Evolutionary conservation across 1,284 basidiomycete species (phyloP), one percentile per base, ranked within the genome.

Genomic region (Apiotrichum laibachii): DNA sequence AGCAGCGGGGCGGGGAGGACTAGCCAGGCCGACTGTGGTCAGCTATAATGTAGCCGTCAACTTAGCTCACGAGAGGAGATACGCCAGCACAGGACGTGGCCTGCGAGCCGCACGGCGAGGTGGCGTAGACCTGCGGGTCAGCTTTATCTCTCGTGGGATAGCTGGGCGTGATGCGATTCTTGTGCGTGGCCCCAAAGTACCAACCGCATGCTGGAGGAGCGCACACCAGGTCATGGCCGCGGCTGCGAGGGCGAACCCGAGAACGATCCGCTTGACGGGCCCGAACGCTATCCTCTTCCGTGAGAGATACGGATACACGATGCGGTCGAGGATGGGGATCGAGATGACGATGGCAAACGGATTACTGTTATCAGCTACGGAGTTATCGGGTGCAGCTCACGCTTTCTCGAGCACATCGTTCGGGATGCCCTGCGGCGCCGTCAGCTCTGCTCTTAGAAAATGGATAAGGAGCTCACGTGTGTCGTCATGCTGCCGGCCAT

Each of bases 351-450:
- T 67, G 7, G 65, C 62, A 19, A 69, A 53, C 11, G 68, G 66
- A 55, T 67, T 69, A 9, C 67, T 69, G 52, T 8, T 11, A 15
- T 60, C 19, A 60, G 60, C 54, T 12, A 26, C 18, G 2, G 37
- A 37, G 37, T 16, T 37, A 22, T 34, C 10, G 15, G 8, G 7
- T 5, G 1, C 6, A 1, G 57, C 68, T 56, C 45, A 69, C 68
- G 65, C 67, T 47, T 64, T 60, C 19, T 58, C 60, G 8, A 68
- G 53, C n/a, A 68, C 59, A 46, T 68, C 67, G 50, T 68, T 68
- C 0, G 67, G 67, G n/a, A 68, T 50, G 1, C 65, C 67, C 64
- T 68, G 55, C 18, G n/a, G 19, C 35, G 55, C 50, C 26, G 45
- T 60, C 35, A 61, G 59, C 31, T 48, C 1, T 5, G 37, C 16